Evolutionary conservation across 1,284 basidiomycete species (phyloP).

Genomic region (Ceratobasidium sp.): DNA sequence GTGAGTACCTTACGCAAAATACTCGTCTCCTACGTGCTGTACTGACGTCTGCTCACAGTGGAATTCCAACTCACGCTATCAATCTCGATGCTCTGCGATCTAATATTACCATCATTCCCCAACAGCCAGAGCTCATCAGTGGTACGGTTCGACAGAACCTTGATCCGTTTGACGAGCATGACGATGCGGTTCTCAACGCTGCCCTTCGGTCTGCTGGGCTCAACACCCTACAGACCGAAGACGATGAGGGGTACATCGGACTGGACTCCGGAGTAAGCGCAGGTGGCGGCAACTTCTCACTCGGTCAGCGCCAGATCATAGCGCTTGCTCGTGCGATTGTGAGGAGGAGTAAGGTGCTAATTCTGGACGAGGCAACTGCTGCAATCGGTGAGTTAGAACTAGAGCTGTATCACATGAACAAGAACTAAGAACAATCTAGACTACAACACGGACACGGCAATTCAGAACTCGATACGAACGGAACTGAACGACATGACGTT

Average conservation of each 20-base stretch:
- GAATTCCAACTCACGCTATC: constrained; percentile 55
- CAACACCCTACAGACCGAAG: constrained; percentile 45
- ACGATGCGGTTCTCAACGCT: constrained; percentile 68
- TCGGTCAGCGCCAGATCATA: constrained; percentile 53
- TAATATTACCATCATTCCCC: constrained; percentile 60
- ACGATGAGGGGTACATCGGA: constrained; percentile 57
- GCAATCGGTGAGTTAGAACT: constrained; percentile 48
- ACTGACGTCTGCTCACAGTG: background rate
- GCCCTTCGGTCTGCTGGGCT: constrained; percentile 61
- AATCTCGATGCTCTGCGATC: constrained; percentile 70
- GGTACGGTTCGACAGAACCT: constrained; percentile 68
- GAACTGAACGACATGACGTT: constrained; percentile 68
- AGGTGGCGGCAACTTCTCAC: constrained; percentile 48
- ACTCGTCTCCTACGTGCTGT: background rate
- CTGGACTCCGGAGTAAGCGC: constrained; percentile 59
- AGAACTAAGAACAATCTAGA: constrained; percentile 43
- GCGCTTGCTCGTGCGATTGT: constrained; percentile 66
- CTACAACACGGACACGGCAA: constrained; percentile 58
- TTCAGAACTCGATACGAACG: constrained; percentile 66
- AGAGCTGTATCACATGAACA: background rate
- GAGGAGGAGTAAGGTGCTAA: constrained; percentile 59
- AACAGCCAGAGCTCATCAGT: constrained; percentile 70
- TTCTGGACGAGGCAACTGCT: constrained; percentile 48
- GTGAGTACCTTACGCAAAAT: constrained; percentile 46
- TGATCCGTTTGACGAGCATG: constrained; percentile 77